These are phyloP conservation scores for Rubroboletus pulcherrimus DNA, from an alignment of 768 basidiomycete genomes.

Conservation along the genomic window DNA sequence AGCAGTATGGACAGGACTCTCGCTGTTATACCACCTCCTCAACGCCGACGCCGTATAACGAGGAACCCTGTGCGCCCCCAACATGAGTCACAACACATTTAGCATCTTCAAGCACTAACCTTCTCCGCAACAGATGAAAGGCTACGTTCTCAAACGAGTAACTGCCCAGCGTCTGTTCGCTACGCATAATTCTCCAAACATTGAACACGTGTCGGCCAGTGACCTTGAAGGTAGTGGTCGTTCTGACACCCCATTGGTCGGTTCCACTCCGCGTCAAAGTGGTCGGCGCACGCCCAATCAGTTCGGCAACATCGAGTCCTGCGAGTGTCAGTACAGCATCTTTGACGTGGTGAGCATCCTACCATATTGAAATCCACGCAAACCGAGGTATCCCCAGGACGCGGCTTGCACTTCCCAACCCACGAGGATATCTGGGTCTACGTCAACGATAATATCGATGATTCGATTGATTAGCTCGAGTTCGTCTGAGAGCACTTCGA, in stretches of 20 bases:
- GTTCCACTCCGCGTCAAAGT: conserved; percentile 30
- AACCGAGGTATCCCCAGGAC: conserved; percentile 88
- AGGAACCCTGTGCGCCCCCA: conserved; percentile 55
- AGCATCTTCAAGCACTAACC: conserved; percentile 44
- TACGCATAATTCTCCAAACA: conserved; percentile 87
- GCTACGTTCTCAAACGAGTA: conserved; percentile 91
- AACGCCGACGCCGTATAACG: conserved; percentile 61
- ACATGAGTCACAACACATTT: background rate
- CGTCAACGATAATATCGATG: conserved; percentile 65
- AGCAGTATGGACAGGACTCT: conserved; percentile 50
- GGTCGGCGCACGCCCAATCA: conserved; percentile 73
- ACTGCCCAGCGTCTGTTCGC: conserved; percentile 69
- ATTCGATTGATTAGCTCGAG: conserved; percentile 75
- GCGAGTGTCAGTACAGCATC: conserved; percentile 2
- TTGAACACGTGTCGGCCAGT: conserved; percentile 90
- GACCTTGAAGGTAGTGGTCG: conserved; percentile 80
- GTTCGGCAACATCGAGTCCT: conserved; percentile 73
- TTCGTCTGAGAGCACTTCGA: conserved; percentile 64
- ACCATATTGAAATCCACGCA: conserved; percentile 65
- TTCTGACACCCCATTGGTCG: conserved; percentile 69
- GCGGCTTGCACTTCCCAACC: conserved; percentile 90
- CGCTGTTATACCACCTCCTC: conserved; percentile 64
- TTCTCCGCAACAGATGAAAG: conserved; percentile 70
- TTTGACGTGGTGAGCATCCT: background rate
- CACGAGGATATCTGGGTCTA: conserved; percentile 88